Conservation (phyloP, 805 yeast genomes). For the Candida incommunis region DNA sequence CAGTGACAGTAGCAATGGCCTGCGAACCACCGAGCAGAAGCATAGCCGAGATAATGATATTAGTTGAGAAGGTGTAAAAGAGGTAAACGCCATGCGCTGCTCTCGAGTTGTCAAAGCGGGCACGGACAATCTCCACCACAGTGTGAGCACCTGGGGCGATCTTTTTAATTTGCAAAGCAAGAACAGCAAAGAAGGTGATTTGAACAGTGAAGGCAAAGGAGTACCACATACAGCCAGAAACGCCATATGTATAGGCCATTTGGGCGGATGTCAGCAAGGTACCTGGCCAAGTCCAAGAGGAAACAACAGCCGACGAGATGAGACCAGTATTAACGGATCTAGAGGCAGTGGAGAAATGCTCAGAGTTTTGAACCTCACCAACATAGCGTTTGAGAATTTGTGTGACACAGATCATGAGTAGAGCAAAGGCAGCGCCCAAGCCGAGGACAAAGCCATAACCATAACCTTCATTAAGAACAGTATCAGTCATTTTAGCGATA, state of each 20-base stretch:
- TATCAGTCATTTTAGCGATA: not conserved
- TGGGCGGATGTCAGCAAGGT: conserved; percentile 25
- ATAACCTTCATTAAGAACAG: conserved; percentile 29
- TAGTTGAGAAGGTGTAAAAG: conserved; percentile 7
- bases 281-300: conserved; percentile 37
- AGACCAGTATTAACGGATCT: conserved; percentile 30
- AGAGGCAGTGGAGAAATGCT: conserved; percentile 23
- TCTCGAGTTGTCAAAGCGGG: conserved; percentile 49
- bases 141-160: conserved; percentile 75
- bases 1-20: conserved; percentile 28
- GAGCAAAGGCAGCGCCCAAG: conserved; percentile 51
- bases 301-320: conserved; percentile 30
- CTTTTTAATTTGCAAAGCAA: conserved; percentile 67
- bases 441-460: conserved; percentile 80
- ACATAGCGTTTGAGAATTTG: conserved; percentile 10
- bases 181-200: conserved; percentile 54
- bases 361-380: conserved; percentile 13
- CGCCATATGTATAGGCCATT: conserved; percentile 29
- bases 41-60: conserved; percentile 21
- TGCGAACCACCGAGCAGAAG: conserved; percentile 32
- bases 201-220: conserved; percentile 75
- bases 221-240: conserved; percentile 51
- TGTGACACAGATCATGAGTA: conserved; percentile 18
- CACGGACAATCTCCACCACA: conserved; percentile 56
- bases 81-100: conserved; percentile 31